phyloP scores from a whole-genome alignment of 371 early-diverging fungal genomes.

The Mucor sp. region DNA sequence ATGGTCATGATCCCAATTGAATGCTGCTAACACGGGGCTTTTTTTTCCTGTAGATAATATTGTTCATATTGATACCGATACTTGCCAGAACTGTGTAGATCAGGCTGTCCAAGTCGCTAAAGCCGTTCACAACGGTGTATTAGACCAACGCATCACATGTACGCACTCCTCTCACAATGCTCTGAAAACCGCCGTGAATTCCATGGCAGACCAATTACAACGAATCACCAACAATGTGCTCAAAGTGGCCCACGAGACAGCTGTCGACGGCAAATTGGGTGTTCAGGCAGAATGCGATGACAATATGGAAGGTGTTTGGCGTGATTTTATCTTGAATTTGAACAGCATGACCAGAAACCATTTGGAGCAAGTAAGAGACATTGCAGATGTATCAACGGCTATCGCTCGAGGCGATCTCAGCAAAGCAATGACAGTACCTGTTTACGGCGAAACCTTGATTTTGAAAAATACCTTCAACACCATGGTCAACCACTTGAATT shows the following conservation, averaged over 20 bases:
- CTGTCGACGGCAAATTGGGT: slow-evolving; percentile 69
- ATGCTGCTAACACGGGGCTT: too few species aligned
- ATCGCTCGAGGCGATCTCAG: slow-evolving; percentile 75
- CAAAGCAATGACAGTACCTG: slow-evolving; percentile 66
- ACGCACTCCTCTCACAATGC: slow-evolving; percentile 31
- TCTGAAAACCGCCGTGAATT: slow-evolving; percentile 62
- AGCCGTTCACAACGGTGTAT: slow-evolving; percentile 53
- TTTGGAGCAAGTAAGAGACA: slow-evolving; percentile 73
- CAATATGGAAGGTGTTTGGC: slow-evolving; percentile 69
- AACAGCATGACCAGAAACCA: slow-evolving; percentile 69
- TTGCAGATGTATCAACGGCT: slow-evolving; percentile 72
- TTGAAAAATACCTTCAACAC: slow-evolving; percentile 73
- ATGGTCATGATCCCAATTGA: background rate
- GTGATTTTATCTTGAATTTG: slow-evolving; percentile 67
- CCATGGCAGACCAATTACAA: slow-evolving; percentile 66
- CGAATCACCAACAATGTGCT: slow-evolving; percentile 59
- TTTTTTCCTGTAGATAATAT: background rate
- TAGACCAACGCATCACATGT: slow-evolving; percentile 52
- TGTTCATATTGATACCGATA: background rate
- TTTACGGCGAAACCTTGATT: slow-evolving; percentile 68
- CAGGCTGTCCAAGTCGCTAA: slow-evolving; percentile 53
- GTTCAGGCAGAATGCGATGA: slow-evolving; percentile 62
- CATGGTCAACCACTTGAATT: slow-evolving; percentile 61
- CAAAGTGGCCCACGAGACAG: slow-evolving; percentile 65
- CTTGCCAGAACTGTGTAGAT: slow-evolving; percentile 42